Evolutionary conservation across 1,139 yeast species (phyloP).

Genomic region (Geotrichum reessii): DNA sequence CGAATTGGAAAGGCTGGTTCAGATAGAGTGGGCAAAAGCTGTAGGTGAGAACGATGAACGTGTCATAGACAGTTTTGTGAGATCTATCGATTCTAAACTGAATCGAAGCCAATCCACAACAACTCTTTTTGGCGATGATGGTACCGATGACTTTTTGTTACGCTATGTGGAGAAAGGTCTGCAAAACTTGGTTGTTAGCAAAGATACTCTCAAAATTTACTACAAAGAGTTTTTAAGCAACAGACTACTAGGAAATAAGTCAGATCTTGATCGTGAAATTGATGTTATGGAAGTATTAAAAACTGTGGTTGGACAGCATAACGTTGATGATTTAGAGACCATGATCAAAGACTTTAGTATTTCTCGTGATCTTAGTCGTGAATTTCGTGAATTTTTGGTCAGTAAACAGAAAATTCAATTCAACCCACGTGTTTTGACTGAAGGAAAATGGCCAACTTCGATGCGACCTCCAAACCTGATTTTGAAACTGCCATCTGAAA

Average conservation of each 20-base stretch:
- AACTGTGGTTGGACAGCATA: conserved; percentile 34
- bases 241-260: conserved; percentile 32
- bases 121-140: background rate
- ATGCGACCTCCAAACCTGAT: background rate
- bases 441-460: conserved; percentile 34
- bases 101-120: background rate
- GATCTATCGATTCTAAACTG: background rate
- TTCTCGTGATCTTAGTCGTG: conserved; percentile 25
- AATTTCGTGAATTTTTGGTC: conserved; percentile 22
- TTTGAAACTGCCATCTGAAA: background rate
- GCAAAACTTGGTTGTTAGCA: background rate
- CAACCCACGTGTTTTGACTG: conserved; percentile 29
- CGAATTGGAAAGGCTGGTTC: background rate
- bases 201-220: conserved; percentile 26
- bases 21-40: background rate
- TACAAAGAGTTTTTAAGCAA: conserved; percentile 38
- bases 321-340: conserved; percentile 31
- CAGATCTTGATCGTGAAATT: conserved; percentile 30
- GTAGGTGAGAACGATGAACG: background rate
- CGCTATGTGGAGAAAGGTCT: background rate
- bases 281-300: conserved; percentile 29
- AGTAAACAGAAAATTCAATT: conserved; percentile 23
- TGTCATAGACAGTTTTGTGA: background rate
- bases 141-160: background rate
- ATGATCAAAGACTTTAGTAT: conserved; percentile 37